Base-by-base conservation (phyloP, 2,329 filamentous ascomycete species). In the Colletotrichum graminicola region DNA sequence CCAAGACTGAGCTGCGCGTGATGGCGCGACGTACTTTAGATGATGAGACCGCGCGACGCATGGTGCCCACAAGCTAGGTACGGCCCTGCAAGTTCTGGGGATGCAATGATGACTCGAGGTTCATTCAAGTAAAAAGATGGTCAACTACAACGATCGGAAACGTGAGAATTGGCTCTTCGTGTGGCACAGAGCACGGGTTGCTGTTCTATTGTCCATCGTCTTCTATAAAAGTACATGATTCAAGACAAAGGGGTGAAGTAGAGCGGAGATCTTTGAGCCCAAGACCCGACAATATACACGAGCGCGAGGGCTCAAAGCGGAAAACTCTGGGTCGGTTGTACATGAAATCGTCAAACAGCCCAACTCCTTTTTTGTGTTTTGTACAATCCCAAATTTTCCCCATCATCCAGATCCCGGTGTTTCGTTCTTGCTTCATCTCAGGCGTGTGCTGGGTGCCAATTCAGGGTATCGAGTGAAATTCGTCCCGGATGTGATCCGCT, bases 221-320 rank as follows among this genome's bases (percentile, higher is more conserved):
- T 82, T 32, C 34, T 79, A 39, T 56, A 79, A 68, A 68, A 80
- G 73, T 80, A 80, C 78, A 78, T 75, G 72, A 75, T 75, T 78
- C 75, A 79, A 80, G 79, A 82, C 79, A 81, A 73, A 73, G 67
- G 75, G 76, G 77, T 79, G 80, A 83, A 83, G 77, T 77, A 80
- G 77, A 83, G 82, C 77, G 81, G 81, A 83, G 80, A 82, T 82
- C 76, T 79, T 78, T 77, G 76, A 78, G 75, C 74, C 76, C 76
- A 74, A 72, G 69, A 74, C 75, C 71, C 75, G 76, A 77, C 77
- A 76, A 79, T 81, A 79, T 83, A 82, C 81, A 83, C 61, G 76
- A 80, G 79, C 78, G 34, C 54, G 62, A 56, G 72, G 60, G 65
- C 64, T 72, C 62, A 74, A 74, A 66, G 59, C 59, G 66, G 54